Conservation (phyloP, 1,139 yeast genomes). For the Eremothecium gossypii region DNA sequence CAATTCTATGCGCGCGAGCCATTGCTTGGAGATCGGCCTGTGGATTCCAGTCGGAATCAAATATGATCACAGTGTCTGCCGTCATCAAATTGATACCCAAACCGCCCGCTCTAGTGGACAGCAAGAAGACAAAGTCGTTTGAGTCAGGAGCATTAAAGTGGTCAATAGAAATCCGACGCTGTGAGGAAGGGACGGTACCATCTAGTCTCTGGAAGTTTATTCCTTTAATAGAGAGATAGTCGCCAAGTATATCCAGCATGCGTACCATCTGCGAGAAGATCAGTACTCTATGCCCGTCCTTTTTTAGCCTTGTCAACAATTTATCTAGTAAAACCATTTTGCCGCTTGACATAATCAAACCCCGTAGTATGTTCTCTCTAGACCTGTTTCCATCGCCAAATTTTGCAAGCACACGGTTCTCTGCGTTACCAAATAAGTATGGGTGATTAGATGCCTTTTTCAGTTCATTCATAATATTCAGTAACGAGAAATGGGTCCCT, state of each 20-base stretch:
- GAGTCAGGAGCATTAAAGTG: slow-evolving; percentile 94
- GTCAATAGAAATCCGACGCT: slow-evolving; percentile 88
- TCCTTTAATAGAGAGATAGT: slow-evolving; percentile 85
- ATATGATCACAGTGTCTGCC: slow-evolving; percentile 94
- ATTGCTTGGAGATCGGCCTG: slow-evolving; percentile 98
- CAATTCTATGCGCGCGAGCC: slow-evolving; percentile 99
- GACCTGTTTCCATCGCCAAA: slow-evolving; percentile 49
- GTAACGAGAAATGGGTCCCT: slow-evolving; percentile 73
- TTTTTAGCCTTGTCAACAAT: slow-evolving; percentile 67
- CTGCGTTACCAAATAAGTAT: slow-evolving; percentile 88
- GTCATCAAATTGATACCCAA: slow-evolving; percentile 97
- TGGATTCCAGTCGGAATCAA: slow-evolving; percentile 99
- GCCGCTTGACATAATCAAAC: slow-evolving; percentile 95
- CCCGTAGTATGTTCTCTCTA: slow-evolving; percentile 75
- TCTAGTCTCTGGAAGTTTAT: slow-evolving; percentile 85
- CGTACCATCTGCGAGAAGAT: slow-evolving; percentile 97
- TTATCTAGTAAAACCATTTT: slow-evolving; percentile 95
- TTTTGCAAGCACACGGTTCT: slow-evolving; percentile 63
- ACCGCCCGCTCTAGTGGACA: slow-evolving; percentile 98
- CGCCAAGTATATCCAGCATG: slow-evolving; percentile 91
- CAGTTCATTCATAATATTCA: slow-evolving; percentile 89
- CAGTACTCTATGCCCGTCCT: slow-evolving; percentile 92
- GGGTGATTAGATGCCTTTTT: slow-evolving; percentile 98
- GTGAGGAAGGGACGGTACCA: slow-evolving; percentile 93
- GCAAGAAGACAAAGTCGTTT: slow-evolving; percentile 80